Evolutionary conservation across 495 filamentous ascomycete species (phyloP), one percentile per base, ranked within the genome.

Genomic region (Hyaloscypha variabilis): DNA sequence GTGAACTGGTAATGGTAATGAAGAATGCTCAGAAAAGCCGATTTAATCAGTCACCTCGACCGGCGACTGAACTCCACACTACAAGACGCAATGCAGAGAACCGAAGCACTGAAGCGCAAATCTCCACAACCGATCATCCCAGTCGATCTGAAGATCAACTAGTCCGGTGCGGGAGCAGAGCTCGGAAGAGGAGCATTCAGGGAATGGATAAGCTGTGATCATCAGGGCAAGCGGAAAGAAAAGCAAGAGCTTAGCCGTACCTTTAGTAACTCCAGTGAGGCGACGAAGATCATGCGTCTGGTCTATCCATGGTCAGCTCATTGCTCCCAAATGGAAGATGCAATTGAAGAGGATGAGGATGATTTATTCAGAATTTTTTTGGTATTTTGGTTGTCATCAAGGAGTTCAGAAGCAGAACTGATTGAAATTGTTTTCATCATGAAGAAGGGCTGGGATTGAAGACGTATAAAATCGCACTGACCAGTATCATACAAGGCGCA

Each of bases 191-290:
- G 79, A 85, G 84, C 79, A 83, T 75, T 97, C 91, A 86, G 96
- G 90, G 94, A 98, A 98, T 98, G 94, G 94, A 98, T 98, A 91
- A 88, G 92, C 94, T 94, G 82, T 85, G 90, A 87, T 96, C 93
- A 97, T 98, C 94, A 90, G 90, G 77, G 68, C 69, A 63, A 42
- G 65, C 60, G 39, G 51, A 52, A 14, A 26, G 30, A 50, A 66
- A 61, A 60, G 30, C 64, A 55, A 57, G 55, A 60, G 36, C 59
- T 24, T 26, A 54, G 52, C 59, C 64, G 61, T 57, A 71, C 60
- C 54, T 69, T 73, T 46, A 4, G 39, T 34, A 34, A 34, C 8
- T 34, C 70, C 75, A 62, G 76, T 72, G 58, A n/a, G 50, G 8
- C 19, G 1, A 46, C n/a, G 25, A 26, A 23, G 23, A 13, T 58